Base-by-base conservation (phyloP, 192 early-diverging fungal species). In the Backusella morwellensis region DNA sequence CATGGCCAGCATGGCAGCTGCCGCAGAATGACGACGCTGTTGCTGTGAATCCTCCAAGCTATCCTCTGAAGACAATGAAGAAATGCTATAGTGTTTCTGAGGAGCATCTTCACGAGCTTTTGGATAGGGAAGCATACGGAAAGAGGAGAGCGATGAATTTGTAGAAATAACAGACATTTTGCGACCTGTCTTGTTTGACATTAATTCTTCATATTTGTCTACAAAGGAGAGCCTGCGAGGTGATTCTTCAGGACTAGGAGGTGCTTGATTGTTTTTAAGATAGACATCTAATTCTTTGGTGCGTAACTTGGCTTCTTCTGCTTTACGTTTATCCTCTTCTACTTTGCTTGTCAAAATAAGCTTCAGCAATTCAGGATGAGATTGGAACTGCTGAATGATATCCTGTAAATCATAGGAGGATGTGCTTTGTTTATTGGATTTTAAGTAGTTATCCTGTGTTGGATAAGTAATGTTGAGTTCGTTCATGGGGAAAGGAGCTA, bases 311-410 rank as follows among this genome's bases (percentile, higher is more conserved):
- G 88, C 88, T 73, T 90, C 88, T 72, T 90, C 88, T 26, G 86
- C 84, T 74, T 82, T 81, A 54, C 88, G 86, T 66, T 86, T 83
- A 47, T 90, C 88, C 44, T 90, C 88, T 42, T 90, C 88, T 3
- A 86, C 87, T 80, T 88, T 90, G 63, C 85, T 86, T 5, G 83
- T 78, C 56, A 90, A 76, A 68, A 90, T 90, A 40, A 90, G 41
- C 71, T 90, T 90, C 0, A 90, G 63, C 11, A 90, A 75, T 54
- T 90, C 86, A 1, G 88, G 88, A 40, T 88, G 85, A 5, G 78
- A 73, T 34, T 81, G 54, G 63, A 82, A 90, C 26, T 85, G 86
- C 0, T 86, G 76, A n/a, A 90, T 80, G 41, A 90, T 78, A n/a
- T 87, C 82, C 35, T 90, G 87, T 8, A 90, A 75, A 75, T 88